Base-by-base conservation (phyloP, 2,329 filamentous ascomycete genomes). In the Fusarium setosum region DNA sequence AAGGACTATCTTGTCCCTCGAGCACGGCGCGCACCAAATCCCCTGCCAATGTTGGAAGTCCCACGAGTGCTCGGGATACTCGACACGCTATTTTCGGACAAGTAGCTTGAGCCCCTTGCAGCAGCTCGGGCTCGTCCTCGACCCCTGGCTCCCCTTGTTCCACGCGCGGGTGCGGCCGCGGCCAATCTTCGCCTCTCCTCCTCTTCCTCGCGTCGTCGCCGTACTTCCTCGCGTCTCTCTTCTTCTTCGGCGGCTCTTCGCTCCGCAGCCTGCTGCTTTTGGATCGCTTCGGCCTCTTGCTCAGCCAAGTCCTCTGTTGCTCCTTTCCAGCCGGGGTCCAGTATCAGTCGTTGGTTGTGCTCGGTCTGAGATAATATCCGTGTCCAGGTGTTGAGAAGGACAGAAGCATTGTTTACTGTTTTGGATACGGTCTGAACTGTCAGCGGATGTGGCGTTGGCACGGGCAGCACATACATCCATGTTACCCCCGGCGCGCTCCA, bases 281-380 rank as follows among this genome's bases (percentile, higher is more conserved):
- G 82, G 12, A 89, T 76, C 4, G 89, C 89, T 75, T 98, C 95
- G 53, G 89, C 90, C 77, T 98, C 95, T 56, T 94, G 87, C 61
- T 97, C 93, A n/a, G 88, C 84, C 35, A 97, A 79, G 79, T 99
- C 96, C 73, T 94, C 89, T 5, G 88, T 92, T 24, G 94, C 92
- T 56, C 96, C 96, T 74, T 95, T 91, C 94, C 95, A 99, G 59
- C 88, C 84, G 3, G 93, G 92, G 73, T 97, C 92, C 42, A 98
- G 84, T 41, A 99, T 90, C 49, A 99, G 83, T 21, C 96, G 90
- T 77, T 98, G 94, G 75, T 97, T 98, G 79, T 99, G 96, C 79
- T 99, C 96, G 5, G 96, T 97, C 78, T 99, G 96, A 7, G 93
- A 96, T 12, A 99, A 87, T 68, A 99, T 97, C 51, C 94, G 90